Evolutionary conservation across 164 flowering plant genomes (phyloP).

Genomic region (Vitis labrusca): DNA sequence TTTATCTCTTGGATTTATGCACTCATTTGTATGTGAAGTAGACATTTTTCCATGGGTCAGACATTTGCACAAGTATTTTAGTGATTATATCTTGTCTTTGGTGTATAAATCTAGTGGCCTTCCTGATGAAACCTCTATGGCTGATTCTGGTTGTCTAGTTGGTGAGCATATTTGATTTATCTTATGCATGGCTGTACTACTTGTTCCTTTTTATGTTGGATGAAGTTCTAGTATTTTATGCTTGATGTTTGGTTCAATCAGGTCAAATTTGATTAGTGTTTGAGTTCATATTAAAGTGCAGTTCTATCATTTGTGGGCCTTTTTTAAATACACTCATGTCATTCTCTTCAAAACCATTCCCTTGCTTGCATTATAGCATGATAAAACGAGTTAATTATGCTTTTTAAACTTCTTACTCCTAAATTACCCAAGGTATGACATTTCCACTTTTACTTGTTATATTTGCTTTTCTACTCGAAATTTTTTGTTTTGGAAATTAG

Average conservation of each 20-base stretch:
- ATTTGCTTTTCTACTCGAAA: conserved; percentile 4
- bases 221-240: too few relatives aligned
- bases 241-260: too few relatives aligned
- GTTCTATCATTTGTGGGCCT: background rate
- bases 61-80: too few relatives aligned
- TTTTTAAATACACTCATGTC: background rate
- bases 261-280: too few relatives aligned
- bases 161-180: background rate
- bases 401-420: background rate
- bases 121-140: background rate
- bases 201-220: background rate
- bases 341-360: background rate
- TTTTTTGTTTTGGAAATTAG: conserved; percentile 22
- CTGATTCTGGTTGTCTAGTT: background rate
- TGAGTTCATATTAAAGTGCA: background rate
- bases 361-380: background rate
- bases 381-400: background rate
- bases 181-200: background rate
- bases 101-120: background rate
- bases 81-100: too few relatives aligned
- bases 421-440: conserved; percentile 2
- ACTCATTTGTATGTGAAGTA: too few relatives aligned
- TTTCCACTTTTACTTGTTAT: background rate
- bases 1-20: too few relatives aligned
- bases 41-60: too few relatives aligned